A percentile compares a stretch with the other conserved stretches of the same genome.
These are phyloP conservation scores for Metarhizium robertsii DNA, from an alignment of 2,329 filamentous ascomycete genomes.

Conservation along the genomic window DNA sequence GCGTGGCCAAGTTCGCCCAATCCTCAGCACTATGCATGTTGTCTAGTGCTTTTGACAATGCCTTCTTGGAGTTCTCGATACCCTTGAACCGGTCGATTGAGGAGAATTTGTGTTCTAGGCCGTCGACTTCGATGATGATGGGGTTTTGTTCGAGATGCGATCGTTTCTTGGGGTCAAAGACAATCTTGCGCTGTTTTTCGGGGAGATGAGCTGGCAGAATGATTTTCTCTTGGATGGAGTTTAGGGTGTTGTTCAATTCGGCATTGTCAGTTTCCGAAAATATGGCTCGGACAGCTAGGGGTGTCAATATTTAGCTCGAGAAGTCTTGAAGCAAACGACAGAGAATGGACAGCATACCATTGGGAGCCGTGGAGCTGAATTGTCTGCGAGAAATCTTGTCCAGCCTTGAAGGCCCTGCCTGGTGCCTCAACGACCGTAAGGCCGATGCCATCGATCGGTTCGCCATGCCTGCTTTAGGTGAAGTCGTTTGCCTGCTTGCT, in stretches of 20 bases:
- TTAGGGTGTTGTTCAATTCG: conserved; percentile 44
- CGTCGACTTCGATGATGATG: conserved; percentile 49
- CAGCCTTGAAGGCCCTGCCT: conserved; percentile 1
- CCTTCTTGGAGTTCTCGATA: conserved; percentile 34
- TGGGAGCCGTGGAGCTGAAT: conserved; percentile 21
- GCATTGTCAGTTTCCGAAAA: conserved; percentile 43
- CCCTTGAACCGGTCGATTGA: conserved; percentile 32
- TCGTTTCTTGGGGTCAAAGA: conserved; percentile 38
- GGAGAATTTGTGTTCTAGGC: conserved; percentile 42
- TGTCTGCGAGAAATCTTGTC: conserved; percentile 7
- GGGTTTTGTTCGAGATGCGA: conserved; percentile 43
- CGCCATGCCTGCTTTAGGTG: conserved; percentile 8
- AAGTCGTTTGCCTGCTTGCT: background rate
- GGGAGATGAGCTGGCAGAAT: conserved; percentile 54
- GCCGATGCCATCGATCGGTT: conserved; percentile 15
- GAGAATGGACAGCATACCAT: conserved; percentile 14
- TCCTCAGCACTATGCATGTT: conserved; percentile 40
- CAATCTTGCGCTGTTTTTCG: conserved; percentile 38
- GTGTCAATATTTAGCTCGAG: conserved; percentile 8
- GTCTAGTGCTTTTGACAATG: conserved; percentile 27
- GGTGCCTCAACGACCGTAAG: conserved; percentile 14
- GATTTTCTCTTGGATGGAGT: conserved; percentile 45
- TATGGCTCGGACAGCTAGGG: conserved; percentile 24
- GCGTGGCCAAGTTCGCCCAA: conserved; percentile 40
- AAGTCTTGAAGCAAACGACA: background rate